These are phyloP conservation scores for Aureobasidium pullulans DNA, from an alignment of 2,329 filamentous ascomycete genomes.

Conservation along the genomic window DNA sequence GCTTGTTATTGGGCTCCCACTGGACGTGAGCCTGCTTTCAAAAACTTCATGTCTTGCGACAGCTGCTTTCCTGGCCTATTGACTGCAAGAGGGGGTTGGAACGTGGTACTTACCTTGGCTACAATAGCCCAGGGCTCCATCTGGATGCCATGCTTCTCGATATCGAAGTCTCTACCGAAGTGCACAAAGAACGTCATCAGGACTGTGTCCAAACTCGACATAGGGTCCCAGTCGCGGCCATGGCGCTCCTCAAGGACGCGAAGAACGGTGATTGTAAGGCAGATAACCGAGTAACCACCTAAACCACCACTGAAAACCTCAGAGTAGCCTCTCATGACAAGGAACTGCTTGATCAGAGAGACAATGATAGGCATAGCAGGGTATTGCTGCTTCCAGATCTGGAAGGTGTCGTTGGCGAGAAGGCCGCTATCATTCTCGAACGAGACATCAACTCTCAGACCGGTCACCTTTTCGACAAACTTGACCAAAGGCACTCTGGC, in stretches of 20 bases:
- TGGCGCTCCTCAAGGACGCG: slow-evolving; percentile 65
- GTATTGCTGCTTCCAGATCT: slow-evolving; percentile 68
- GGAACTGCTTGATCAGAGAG: slow-evolving; percentile 83
- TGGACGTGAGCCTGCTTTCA: too few relatives aligned
- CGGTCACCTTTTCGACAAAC: slow-evolving; percentile 70
- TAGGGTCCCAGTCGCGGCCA: slow-evolving; percentile 7
- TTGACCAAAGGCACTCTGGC: slow-evolving; percentile 92
- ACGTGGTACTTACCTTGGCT: slow-evolving; percentile 56
- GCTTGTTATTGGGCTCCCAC: too few relatives aligned
- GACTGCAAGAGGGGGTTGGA: too few relatives aligned
- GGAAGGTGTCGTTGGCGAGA: slow-evolving; percentile 71
- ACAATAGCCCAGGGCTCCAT: slow-evolving; percentile 69
- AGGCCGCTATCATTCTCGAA: slow-evolving; percentile 88
- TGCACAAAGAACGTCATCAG: slow-evolving; percentile 83
- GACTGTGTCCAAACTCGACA: slow-evolving; percentile 30
- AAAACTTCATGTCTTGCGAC: too few relatives aligned
- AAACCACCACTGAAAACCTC: slow-evolving; percentile 88
- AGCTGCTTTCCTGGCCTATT: too few relatives aligned
- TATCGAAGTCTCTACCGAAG: slow-evolving; percentile 78
- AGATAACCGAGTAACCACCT: slow-evolving; percentile 90
- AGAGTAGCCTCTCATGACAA: slow-evolving; percentile 82
- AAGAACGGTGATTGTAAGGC: slow-evolving; percentile 81
- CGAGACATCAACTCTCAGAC: slow-evolving; percentile 81
- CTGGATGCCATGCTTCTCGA: slow-evolving; percentile 61
- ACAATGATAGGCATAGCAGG: slow-evolving; percentile 83